Evolutionary conservation across 139 green algal species (phyloP), one percentile per base, ranked within the genome.

Genomic region (Coccomyxa sp.): DNA sequence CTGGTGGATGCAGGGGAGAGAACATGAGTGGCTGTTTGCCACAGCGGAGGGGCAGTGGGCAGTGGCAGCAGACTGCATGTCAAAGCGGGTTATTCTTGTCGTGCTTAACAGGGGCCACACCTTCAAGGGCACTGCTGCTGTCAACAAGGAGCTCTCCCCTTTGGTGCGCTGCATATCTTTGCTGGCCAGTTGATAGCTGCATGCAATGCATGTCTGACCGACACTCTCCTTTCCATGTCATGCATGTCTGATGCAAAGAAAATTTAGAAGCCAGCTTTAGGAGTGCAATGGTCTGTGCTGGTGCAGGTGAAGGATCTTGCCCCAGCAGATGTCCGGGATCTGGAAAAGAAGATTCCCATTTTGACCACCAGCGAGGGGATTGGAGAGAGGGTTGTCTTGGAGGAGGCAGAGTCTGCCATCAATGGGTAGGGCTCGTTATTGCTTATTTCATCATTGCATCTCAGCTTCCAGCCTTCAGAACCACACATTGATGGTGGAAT

Each of bases 11-110:
- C 66, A 90, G 86, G 89, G 89, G 0, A 60, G 89, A 28, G 89
- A 93, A 76, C 86, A 88, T 68, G 89, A 93, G 59, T 93, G 88
- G 88, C 32, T 93, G 45, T 93, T 92, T 81, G 68, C 84, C 23
- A 80, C 75, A 28, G 79, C 81, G 67, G 88, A 91, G 51, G 89
- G 89, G 17, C 88, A 90, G 74, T 82, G 57, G 82, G 79, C 90
- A 82, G 74, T 93, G n/a, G 79, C 90, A 10, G 81, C 75, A 18
- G 32, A 63, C 10, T 87, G 86, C 76, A 32, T 38, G 25, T 75
- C 85, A 10, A 81, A 76, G 27, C 85, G 89, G n/a, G 58, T 93
- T 30, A 85, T 93, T 21, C 27, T 92, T 10, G 89, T 92, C 28
- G 63, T 57, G 11, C 58, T 90, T 30, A 82, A 84, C 63, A 80